Percentiles rank a stretch among this genome's conserved stretches.
Conservation (phyloP, 805 yeast genomes). For the Nakazawaea siamensis region DNA sequence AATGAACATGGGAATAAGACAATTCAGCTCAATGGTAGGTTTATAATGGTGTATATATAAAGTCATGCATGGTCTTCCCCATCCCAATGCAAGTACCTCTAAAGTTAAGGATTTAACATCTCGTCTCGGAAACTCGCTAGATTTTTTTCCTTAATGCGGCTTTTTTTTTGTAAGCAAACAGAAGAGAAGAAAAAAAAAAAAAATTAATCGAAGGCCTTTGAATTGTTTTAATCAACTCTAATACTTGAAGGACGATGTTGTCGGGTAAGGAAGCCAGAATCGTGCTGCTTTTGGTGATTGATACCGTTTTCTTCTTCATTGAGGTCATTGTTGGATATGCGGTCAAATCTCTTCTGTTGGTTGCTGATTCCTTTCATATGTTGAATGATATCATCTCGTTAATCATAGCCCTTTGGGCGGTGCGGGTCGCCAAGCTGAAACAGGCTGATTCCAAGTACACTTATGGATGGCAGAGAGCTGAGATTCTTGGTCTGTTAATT, state of each 20-base stretch:
- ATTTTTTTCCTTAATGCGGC: too few relatives aligned
- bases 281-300: conserved; percentile 60
- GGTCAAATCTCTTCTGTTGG: conserved; percentile 87
- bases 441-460: conserved; percentile 86
- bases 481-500: conserved; percentile 87
- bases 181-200: neutral
- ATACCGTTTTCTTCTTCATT: conserved; percentile 73
- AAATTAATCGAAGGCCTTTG: neutral
- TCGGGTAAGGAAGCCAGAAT: conserved; percentile 63
- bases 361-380: conserved; percentile 98
- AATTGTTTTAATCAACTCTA: too few relatives aligned
- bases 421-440: conserved; percentile 72
- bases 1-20: conserved; percentile 28
- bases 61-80: too few relatives aligned
- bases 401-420: conserved; percentile 94
- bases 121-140: too few relatives aligned
- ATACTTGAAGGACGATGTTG: too few relatives aligned
- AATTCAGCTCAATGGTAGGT: conserved; percentile 33
- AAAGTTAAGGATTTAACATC: too few relatives aligned
- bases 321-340: conserved; percentile 85
- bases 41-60: conserved; percentile 9
- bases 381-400: conserved; percentile 87
- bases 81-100: too few relatives aligned
- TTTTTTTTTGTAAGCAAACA: neutral
- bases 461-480: conserved; percentile 98